Evolutionary conservation across 139 green algal species (phyloP), one percentile per base, ranked within the genome.

Genomic region (Eudorina sp.): DNA sequence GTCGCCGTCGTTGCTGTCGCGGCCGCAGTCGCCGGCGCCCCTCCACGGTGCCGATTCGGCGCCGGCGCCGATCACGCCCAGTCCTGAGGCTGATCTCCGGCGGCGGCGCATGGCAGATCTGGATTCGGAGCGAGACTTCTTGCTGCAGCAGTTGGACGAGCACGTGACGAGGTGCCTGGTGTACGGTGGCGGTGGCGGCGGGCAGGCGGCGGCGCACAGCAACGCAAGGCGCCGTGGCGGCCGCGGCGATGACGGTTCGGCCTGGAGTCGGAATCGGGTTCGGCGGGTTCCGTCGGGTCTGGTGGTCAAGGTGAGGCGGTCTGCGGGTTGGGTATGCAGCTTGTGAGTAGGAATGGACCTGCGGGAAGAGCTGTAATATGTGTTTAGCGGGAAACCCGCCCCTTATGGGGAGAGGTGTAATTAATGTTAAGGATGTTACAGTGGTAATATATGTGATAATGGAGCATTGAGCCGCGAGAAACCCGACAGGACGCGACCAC

Each of bases 141-240:
- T 83, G 51, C 23, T 83, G 76, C 51, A 69, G 31, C 76, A 83
- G 51, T 51, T 83, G 31, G 76, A 83, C 76, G 76, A 69, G 48
- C 76, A 83, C 48, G 48, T 69, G 51, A 51, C 48, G 6, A 29
- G 18, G 46, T 48, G 48, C 6, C 53, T 83, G 48, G 55, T 40
- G 9, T 55, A 55, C 70, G 13, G 51, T 16, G 48, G 76, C 4
- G 76, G 51, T 31, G 48, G 48, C 14, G 48, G 25, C 31, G 4
- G 51, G 6, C n/a, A n/a, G 46, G 46, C 4, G 29, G 31, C 4
- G 45, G 45, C 46, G 18, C n/a, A 6, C 9, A 31, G 29, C 19
- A 5, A 3, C n/a, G 46, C 25, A n/a, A 29, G 14, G 48, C 23
- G 46, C 13, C 45, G 48, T 9, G 0, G 74, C n/a, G 74, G 31